Percentiles rank a stretch among this genome's conserved stretches.
phyloP scores from a whole-genome alignment of 768 basidiomycete species.

The Auriculariales sp. region DNA sequence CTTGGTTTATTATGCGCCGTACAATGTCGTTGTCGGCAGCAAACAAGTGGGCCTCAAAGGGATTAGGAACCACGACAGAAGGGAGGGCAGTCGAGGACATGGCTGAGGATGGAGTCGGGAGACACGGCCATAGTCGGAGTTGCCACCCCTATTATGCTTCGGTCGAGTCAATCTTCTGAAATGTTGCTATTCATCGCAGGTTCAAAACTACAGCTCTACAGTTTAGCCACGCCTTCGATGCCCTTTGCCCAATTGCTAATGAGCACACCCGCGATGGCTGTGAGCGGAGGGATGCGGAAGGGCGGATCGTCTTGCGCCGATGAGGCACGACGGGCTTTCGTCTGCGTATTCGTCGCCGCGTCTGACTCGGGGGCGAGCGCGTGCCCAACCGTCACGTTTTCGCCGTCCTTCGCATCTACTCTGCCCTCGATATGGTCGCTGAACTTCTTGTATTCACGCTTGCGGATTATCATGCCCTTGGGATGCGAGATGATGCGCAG shows the following conservation, averaged over 20 bases:
- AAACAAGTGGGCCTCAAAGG: no score
- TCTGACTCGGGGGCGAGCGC: slow-evolving; percentile 17
- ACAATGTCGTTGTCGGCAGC: no score
- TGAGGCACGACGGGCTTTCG: slow-evolving; percentile 8
- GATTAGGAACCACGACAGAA: no score
- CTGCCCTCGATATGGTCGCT: slow-evolving; percentile 17
- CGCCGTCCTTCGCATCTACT: slow-evolving; percentile 10
- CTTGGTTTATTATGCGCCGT: no score
- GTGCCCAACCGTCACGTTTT: slow-evolving; percentile 10
- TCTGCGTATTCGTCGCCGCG: slow-evolving; percentile 11
- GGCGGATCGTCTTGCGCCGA: slow-evolving; percentile 26
- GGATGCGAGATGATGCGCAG: slow-evolving; percentile 42
- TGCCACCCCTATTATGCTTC: no score
- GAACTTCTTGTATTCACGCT: slow-evolving; percentile 36
- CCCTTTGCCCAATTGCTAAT: slow-evolving; percentile 59
- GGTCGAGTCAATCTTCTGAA: no score
- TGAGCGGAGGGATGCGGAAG: slow-evolving; percentile 61
- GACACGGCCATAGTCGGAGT: no score
- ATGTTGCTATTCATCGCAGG: no score
- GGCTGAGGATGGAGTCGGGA: no score
- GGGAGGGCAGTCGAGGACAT: no score
- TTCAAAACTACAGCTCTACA: not conserved
- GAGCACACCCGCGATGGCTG: slow-evolving; percentile 74
- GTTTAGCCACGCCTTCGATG: slow-evolving; percentile 5
- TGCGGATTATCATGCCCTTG: slow-evolving; percentile 33